A percentile compares a stretch with the other conserved stretches of the same genome.
These are phyloP conservation scores for Suillus decipiens DNA, from an alignment of 768 basidiomycete genomes.

Conservation along the genomic window DNA sequence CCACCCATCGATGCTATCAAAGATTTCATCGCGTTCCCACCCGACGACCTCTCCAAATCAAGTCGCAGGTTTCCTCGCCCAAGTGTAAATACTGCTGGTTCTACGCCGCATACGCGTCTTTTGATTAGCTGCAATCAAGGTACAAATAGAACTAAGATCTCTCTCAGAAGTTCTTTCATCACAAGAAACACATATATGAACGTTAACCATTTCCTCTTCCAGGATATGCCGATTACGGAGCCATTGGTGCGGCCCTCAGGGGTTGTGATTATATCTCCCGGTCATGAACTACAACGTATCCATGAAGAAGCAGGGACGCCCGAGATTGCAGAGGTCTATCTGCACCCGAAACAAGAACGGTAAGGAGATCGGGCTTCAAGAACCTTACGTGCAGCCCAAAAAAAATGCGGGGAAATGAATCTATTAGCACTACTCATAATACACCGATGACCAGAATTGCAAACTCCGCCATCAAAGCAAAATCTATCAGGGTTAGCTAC, in stretches of 20 bases:
- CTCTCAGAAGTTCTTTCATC: background rate
- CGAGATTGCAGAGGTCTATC: background rate
- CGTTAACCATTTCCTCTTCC: constrained; percentile 1
- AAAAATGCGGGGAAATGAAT: constrained; percentile 4
- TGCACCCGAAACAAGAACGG: background rate
- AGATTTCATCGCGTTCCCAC: background rate
- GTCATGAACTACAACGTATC: background rate
- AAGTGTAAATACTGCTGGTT: background rate
- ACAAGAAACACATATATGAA: background rate
- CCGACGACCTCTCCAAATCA: too few relatives aligned
- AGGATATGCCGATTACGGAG: constrained; percentile 1
- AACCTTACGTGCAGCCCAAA: background rate
- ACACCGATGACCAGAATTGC: background rate
- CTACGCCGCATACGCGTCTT: background rate
- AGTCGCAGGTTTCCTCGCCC: background rate
- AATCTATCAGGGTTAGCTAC: background rate
- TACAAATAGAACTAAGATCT: constrained; percentile 1
- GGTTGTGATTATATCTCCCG: background rate
- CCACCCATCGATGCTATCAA: background rate
- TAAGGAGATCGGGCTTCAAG: background rate
- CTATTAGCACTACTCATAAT: background rate
- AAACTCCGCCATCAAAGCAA: background rate
- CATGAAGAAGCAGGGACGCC: background rate
- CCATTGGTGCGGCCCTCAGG: background rate
- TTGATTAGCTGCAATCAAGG: constrained; percentile 6